Base-by-base conservation (phyloP, 2,329 filamentous ascomycete species). In the Rhexocercosporidium sp. region DNA sequence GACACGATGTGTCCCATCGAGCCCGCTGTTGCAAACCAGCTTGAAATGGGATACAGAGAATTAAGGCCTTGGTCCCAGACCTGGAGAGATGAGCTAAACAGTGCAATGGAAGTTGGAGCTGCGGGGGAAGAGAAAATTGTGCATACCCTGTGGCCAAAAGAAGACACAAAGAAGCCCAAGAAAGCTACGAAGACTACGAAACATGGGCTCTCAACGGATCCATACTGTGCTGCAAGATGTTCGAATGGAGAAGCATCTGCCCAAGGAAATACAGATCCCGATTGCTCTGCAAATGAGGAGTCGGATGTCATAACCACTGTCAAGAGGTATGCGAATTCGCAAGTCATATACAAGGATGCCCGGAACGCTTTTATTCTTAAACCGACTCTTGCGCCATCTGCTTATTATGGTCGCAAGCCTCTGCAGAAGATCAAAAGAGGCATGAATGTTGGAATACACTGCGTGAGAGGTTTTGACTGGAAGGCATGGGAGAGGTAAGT, bases 1-100 rank as follows among this genome's bases (percentile, higher is more conserved):
- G 94, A 97, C 76, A 95, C 92, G 0, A 97, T 98, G 94, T 83
- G 92, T 66, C 96, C 96, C 0, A 87, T 99, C 6, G 93, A 97
- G 70, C 87, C 93, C 0, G 82, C 88, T 18, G 90, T 97, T 39
- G 94, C 96, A 9, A 99, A 98, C 74, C 93, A 94, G 78, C 84
- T 99, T 0, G 96, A 99, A 78, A 86, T 89, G n/a, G 94, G 95
- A 6, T 99, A 97, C 76, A 83, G 91, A 65, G 93, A 97, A 75
- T 82, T 98, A 60, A 90, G 89, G 63, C 93, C 93, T 0, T 97
- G 95, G 90, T 94, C 92, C 1, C 88, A 96, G 73, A 97, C 95
- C 1, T 99, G 96, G 94, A 86, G 86, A 62, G 94, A 97, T 75
- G 95, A 99, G 79, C 82, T 99, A 8, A 89, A 91, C 71, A 97